Conservation (phyloP, 2,329 filamentous ascomycete species). For the Neofusicoccum parvum region DNA sequence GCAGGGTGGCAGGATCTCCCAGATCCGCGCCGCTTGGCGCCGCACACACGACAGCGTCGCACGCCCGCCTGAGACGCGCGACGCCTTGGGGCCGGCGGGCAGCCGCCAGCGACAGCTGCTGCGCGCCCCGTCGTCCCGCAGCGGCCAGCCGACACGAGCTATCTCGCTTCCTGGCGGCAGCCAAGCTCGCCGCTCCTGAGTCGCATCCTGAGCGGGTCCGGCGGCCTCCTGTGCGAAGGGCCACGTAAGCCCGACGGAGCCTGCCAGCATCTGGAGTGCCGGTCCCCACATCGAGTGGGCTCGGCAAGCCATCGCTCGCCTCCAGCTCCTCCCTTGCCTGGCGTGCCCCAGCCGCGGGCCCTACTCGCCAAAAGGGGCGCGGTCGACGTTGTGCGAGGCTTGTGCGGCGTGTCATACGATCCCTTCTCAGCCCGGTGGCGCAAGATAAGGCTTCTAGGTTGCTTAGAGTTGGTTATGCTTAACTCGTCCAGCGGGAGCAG, state of each 20-base stretch:
- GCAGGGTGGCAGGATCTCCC: neutral
- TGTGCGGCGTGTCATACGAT: conserved; percentile 20
- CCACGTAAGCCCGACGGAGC: conserved; percentile 20
- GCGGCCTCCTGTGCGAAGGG: conserved; percentile 9
- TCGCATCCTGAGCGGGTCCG: conserved; percentile 18
- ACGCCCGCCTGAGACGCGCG: conserved; percentile 1
- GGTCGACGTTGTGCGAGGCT: conserved; percentile 13
- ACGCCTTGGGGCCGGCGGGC: conserved; percentile 2
- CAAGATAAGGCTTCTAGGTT: conserved; percentile 15
- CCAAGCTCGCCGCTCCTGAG: conserved; percentile 17
- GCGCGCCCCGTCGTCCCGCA: neutral
- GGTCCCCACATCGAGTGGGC: conserved; percentile 10
- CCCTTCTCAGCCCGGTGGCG: conserved; percentile 15
- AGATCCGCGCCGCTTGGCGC: conserved; percentile 7
- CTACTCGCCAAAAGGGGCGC: conserved; percentile 1
- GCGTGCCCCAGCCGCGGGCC: conserved; percentile 3
- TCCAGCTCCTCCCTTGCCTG: conserved; percentile 4
- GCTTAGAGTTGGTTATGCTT: conserved; percentile 11
- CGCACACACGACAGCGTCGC: neutral
- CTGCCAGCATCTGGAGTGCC: conserved; percentile 14
- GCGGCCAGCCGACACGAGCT: neutral
- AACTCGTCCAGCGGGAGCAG: conserved; percentile 9
- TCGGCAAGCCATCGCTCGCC: conserved; percentile 19
- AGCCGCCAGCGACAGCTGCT: neutral
- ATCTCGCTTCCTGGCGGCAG: conserved; percentile 5